phyloP scores from a whole-genome alignment of 169 alveolate genomes.

The Eimeria acervulina region DNA sequence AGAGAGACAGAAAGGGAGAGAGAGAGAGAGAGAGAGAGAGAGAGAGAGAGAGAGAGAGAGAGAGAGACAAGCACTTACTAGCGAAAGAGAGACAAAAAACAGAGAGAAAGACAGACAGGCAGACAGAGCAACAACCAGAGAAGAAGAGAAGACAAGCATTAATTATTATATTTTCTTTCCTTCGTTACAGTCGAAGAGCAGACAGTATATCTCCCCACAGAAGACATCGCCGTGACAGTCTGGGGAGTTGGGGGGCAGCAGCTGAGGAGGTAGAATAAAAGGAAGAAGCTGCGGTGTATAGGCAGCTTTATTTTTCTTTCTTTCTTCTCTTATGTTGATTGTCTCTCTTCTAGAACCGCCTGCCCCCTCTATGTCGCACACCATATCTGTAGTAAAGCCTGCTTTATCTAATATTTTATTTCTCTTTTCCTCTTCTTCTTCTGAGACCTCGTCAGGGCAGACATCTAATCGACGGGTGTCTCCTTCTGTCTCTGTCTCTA shows the following conservation, averaged over 20 bases:
- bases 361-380: not conserved
- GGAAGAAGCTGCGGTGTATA: no score
- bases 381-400: not conserved
- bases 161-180: not conserved
- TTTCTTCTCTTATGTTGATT: not conserved
- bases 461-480: not conserved
- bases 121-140: no score
- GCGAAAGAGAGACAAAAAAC: not conserved
- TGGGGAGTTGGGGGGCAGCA: conserved; percentile 20
- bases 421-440: not conserved
- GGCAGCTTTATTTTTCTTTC: no score
- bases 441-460: not conserved
- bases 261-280: not conserved
- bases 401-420: not conserved
- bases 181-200: not conserved
- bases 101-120: no score
- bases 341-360: not conserved
- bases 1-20: no score
- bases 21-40: not conserved
- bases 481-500: not conserved
- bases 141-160: not conserved
- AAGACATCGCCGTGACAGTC: not conserved
- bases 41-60: not conserved
- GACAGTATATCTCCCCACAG: conserved; percentile 10
- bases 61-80: not conserved